These are phyloP conservation scores for Aureobasidium mangrovei DNA, from an alignment of 2,329 filamentous ascomycete species.

Conservation along the genomic window DNA sequence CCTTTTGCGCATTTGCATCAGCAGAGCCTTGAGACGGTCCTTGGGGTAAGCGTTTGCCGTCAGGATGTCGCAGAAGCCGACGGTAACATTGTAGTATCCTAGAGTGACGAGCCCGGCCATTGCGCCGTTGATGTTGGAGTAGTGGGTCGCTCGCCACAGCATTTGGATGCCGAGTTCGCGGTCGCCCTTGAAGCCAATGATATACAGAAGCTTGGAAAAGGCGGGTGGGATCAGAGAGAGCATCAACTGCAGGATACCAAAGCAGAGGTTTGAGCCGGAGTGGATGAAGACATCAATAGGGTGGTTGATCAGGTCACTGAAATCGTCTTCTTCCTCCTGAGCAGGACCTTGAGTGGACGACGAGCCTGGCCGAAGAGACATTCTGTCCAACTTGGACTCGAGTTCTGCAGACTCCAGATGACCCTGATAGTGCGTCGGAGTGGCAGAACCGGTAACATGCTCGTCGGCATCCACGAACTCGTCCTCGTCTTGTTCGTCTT, in stretches of 20 bases:
- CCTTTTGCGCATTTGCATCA: slow-evolving; percentile 63
- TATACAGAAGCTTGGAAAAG: slow-evolving; percentile 75
- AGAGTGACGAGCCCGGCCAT: slow-evolving; percentile 75
- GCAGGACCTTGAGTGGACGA: background rate
- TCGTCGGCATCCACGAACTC: slow-evolving; percentile 53
- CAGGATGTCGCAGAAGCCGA: slow-evolving; percentile 82
- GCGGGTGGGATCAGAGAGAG: slow-evolving; percentile 90
- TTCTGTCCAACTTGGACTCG: slow-evolving; percentile 18
- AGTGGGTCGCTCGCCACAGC: slow-evolving; percentile 83
- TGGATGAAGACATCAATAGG: slow-evolving; percentile 82
- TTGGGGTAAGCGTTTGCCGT: slow-evolving; percentile 60
- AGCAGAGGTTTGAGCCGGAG: slow-evolving; percentile 81
- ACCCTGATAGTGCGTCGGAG: slow-evolving; percentile 40
- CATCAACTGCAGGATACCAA: slow-evolving; percentile 73
- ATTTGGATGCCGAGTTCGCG: slow-evolving; percentile 71
- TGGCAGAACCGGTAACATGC: slow-evolving; percentile 36
- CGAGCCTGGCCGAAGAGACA: slow-evolving; percentile 1
- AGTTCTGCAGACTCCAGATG: slow-evolving; percentile 30
- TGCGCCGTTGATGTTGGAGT: slow-evolving; percentile 81
- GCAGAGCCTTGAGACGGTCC: slow-evolving; percentile 55
- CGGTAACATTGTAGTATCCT: slow-evolving; percentile 78
- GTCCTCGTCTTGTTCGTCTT: slow-evolving; percentile 33
- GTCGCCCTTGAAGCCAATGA: slow-evolving; percentile 88
- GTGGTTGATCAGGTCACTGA: slow-evolving; percentile 55
- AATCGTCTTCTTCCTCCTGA: slow-evolving; percentile 44